Conservation (phyloP, 495 filamentous ascomycete species). For the Oleoguttula mirabilis region DNA sequence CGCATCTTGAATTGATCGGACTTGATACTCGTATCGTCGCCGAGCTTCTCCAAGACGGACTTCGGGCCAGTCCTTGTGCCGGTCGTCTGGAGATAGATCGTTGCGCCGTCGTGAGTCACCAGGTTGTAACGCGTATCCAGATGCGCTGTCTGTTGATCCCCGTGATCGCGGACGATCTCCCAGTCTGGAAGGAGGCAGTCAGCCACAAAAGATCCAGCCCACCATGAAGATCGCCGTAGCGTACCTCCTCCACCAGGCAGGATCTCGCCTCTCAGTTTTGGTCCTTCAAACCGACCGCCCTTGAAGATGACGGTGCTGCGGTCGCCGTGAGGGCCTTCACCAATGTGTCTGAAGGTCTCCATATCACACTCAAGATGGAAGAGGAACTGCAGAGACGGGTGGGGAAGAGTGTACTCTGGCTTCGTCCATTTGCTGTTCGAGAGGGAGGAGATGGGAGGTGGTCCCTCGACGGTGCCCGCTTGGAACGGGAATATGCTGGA, state of each 20-base stretch:
- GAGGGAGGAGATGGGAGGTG: background rate
- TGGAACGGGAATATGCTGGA: background rate
- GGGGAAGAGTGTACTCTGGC: slow-evolving; percentile 8
- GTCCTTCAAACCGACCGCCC: slow-evolving; percentile 12
- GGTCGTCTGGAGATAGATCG: slow-evolving; percentile 14
- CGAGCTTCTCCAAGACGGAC: slow-evolving; percentile 13
- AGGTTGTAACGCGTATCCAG: slow-evolving; percentile 15
- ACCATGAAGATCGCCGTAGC: no score
- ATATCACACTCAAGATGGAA: slow-evolving; percentile 17
- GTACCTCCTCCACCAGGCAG: slow-evolving; percentile 10
- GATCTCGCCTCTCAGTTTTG: slow-evolving; percentile 10
- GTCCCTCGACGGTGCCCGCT: background rate
- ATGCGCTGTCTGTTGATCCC: slow-evolving; percentile 16
- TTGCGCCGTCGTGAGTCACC: slow-evolving; percentile 14
- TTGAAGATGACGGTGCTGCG: slow-evolving; percentile 15
- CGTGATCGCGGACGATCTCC: slow-evolving; percentile 16
- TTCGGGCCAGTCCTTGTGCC: slow-evolving; percentile 10
- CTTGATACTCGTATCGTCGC: slow-evolving; percentile 6
- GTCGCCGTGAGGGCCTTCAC: slow-evolving; percentile 8
- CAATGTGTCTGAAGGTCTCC: slow-evolving; percentile 14
- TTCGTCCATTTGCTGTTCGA: slow-evolving; percentile 2
- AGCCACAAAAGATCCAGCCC: no score
- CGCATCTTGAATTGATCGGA: slow-evolving; percentile 14
- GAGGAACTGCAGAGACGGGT: slow-evolving; percentile 6
- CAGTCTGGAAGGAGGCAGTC: slow-evolving; percentile 12